phyloP scores from a whole-genome alignment of 352 stramenopile genomes.

The Phytophthora cactorum region DNA sequence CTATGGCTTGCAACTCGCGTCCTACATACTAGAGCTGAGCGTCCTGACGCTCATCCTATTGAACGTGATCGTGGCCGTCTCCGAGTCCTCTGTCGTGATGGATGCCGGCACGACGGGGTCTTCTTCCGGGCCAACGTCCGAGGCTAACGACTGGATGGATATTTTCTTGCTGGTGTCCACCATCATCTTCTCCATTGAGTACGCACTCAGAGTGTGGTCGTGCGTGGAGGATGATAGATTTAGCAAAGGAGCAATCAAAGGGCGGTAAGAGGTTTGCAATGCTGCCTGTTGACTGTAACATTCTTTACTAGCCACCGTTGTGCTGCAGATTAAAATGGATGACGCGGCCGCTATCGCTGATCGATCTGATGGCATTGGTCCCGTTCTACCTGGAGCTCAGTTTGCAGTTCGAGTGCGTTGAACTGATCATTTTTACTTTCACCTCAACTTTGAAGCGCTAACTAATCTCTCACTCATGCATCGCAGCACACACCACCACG shows the following conservation, averaged over 20 bases:
- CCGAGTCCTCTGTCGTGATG: constrained; percentile 41
- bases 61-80: constrained; percentile 66
- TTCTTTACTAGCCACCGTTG: not conserved
- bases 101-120: constrained; percentile 12
- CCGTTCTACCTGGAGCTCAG: constrained; percentile 71
- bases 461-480: not conserved
- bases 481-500: constrained; percentile 30
- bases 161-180: constrained; percentile 63
- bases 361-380: constrained; percentile 59
- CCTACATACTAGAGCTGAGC: constrained; percentile 59
- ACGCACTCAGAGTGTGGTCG: constrained; percentile 61
- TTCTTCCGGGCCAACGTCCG: constrained; percentile 1
- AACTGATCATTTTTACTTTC: not conserved
- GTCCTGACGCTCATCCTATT: constrained; percentile 63
- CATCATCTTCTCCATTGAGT: constrained; percentile 69
- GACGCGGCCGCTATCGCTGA: constrained; percentile 56
- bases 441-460: not conserved
- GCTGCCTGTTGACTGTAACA: not conserved
- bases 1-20: constrained; percentile 54
- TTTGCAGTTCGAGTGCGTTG: constrained; percentile 50
- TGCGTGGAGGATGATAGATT: constrained; percentile 67
- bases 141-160: constrained; percentile 45
- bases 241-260: constrained; percentile 36
- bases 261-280: constrained; percentile 30
- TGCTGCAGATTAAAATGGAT: constrained; percentile 64